Evolutionary conservation across 495 filamentous ascomycete species (phyloP), one percentile per base, ranked within the genome.

Genomic region (Bathelium albidoporum): DNA sequence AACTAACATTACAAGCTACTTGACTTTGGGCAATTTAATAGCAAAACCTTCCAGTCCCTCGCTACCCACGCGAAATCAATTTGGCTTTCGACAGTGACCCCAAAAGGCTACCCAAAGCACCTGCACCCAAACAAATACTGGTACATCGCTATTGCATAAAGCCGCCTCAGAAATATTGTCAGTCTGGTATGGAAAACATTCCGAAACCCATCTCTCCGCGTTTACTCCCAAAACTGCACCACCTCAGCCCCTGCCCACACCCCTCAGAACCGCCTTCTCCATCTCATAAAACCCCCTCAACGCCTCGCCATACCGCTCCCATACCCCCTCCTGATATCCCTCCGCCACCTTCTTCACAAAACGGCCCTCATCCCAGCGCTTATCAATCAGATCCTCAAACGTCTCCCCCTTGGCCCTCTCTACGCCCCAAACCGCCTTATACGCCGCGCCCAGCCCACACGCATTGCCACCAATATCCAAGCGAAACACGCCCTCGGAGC

Each of bases 381-480:
- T 72, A 1, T 86, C 89, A 52, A 98, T 85, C 66, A 95, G 78
- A 41, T 91, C 85, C 71, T 97, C 94, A 78, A 97, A 98, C 11
- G 81, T 87, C 80, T 95, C 85, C 28, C 82, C 82, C 1, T 70
- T 61, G 24, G 73, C 69, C 32, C 89, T 76, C 76, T 96, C 91
- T 34, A 89, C 77, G 1, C 86, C 89, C 94, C 94, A 98, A 0
- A 92, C 87, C 58, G 94, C 93, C 76, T 96, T 96, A 73, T 98
- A 96, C n/a, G 93, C 94, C 20, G 90, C 91, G 12, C 92, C 94
- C 10, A 98, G 74, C 22, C 92, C 94, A 74, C 94, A 98, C 32
- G 94, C 92, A 75, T 96, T 96, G 5, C 91, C 90, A n/a, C 93
- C 91, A 26, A 97, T 87, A 73, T 97, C 92, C 2, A 98, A 82